Percentiles rank a stretch among this genome's conserved stretches.
Conservation (phyloP, 164 flowering plant genomes). For the Hamamelis virginiana region DNA sequence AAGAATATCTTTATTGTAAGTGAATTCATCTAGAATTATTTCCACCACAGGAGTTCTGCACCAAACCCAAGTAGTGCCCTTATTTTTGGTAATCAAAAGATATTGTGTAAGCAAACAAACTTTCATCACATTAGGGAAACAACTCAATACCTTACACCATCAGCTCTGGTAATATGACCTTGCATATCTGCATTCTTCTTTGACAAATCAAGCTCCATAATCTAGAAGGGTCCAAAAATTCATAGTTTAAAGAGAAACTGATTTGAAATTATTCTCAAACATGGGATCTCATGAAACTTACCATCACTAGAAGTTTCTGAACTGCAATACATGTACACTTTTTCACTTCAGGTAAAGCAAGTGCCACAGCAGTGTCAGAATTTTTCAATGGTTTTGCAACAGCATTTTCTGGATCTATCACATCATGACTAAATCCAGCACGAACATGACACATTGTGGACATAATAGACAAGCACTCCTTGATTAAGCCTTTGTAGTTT, state of each 20-base stretch:
- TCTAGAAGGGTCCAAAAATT: conserved; percentile 31
- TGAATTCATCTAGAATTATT: conserved; percentile 73
- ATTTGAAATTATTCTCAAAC: neutral
- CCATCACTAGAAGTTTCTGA: conserved; percentile 60
- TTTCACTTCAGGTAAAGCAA: conserved; percentile 47
- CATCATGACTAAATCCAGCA: conserved; percentile 16
- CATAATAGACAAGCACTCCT: conserved; percentile 51
- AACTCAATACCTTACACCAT: conserved; percentile 65
- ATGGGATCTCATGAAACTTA: conserved; percentile 22
- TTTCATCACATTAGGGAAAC: conserved; percentile 1
- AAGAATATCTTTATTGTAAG: conserved; percentile 54
- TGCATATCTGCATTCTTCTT: conserved; percentile 61
- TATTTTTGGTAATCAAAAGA: neutral
- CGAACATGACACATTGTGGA: conserved; percentile 29
- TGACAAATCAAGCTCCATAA: conserved; percentile 74
- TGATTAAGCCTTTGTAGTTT: conserved; percentile 55
- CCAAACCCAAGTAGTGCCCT: conserved; percentile 7
- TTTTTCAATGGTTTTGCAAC: conserved; percentile 15
- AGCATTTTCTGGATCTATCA: conserved; percentile 14
- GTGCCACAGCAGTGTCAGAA: conserved; percentile 31
- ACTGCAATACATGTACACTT: conserved; percentile 41
- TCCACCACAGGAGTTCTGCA: conserved; percentile 74
- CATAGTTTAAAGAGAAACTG: neutral
- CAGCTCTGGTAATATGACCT: conserved; percentile 66
- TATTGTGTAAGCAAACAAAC: neutral